Conservation (phyloP, 2,329 filamentous ascomycete genomes). For the Paramyrothecium roridum region DNA sequence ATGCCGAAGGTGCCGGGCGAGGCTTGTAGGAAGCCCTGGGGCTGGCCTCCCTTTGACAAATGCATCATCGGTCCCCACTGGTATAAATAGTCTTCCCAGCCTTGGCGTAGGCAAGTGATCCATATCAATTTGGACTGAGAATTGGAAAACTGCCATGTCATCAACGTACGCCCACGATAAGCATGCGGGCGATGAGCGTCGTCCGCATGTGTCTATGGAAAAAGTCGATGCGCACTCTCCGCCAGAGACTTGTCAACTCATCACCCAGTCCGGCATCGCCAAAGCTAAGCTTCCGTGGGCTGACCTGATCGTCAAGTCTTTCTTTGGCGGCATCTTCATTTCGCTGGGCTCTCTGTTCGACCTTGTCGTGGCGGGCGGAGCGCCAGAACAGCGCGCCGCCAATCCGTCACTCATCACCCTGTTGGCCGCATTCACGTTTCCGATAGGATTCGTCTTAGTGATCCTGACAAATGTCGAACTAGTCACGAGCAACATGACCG, state of each 20-base stretch:
- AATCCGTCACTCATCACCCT: not conserved
- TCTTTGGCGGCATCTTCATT: not conserved
- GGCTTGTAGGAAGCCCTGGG: no score
- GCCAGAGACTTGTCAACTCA: not conserved
- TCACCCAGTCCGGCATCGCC: not conserved
- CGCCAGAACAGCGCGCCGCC: not conserved
- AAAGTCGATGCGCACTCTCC: slow-evolving; percentile 1
- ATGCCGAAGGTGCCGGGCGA: no score
- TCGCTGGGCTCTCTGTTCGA: not conserved
- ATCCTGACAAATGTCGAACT: not conserved
- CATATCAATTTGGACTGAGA: no score
- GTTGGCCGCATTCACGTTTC: slow-evolving; percentile 1
- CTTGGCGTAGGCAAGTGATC: no score
- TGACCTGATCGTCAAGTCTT: slow-evolving; percentile 1
- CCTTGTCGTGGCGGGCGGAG: not conserved
- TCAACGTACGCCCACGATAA: not conserved
- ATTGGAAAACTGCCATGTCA: not conserved
- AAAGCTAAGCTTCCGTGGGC: slow-evolving; percentile 1
- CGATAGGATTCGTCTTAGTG: not conserved
- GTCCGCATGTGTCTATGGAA: slow-evolving; percentile 1
- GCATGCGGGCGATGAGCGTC: not conserved
- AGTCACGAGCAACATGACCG: not conserved
- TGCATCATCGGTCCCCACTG: no score
- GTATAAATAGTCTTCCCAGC: not conserved
- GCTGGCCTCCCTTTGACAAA: no score